Conservation (phyloP, 2,329 filamentous ascomycete genomes). For the Scleromitrula shiraiana region DNA sequence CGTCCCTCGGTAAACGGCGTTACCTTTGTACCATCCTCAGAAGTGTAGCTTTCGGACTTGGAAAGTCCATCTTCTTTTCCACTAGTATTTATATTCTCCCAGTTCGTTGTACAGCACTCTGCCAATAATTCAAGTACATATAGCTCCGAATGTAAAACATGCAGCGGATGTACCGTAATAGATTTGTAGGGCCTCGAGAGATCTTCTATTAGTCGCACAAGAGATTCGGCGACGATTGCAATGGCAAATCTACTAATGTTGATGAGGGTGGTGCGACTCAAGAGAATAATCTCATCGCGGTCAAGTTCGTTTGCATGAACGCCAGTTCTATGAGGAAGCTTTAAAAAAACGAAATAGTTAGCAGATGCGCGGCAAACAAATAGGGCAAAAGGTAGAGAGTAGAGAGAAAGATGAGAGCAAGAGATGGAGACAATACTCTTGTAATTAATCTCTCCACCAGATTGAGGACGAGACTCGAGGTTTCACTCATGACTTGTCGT, state of each 20-base stretch:
- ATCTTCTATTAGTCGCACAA: conserved; percentile 51
- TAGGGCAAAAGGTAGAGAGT: neutral
- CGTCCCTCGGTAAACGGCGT: conserved; percentile 12
- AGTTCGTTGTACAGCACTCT: conserved; percentile 57
- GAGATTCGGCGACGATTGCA: conserved; percentile 45
- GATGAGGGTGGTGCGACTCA: conserved; percentile 53
- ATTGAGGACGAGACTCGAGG: conserved; percentile 51
- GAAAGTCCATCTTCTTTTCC: conserved; percentile 20
- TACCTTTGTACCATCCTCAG: conserved; percentile 12
- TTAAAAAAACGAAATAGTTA: conserved; percentile 10
- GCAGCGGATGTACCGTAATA: conserved; percentile 45
- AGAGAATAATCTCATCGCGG: conserved; percentile 52
- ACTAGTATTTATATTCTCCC: conserved; percentile 37
- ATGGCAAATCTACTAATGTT: conserved; percentile 50
- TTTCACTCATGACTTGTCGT: conserved; percentile 45
- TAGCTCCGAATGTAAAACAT: conserved; percentile 56
- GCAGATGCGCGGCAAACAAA: conserved; percentile 7
- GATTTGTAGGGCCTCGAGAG: conserved; percentile 46
- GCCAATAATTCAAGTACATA: conserved; percentile 56
- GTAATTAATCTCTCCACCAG: conserved; percentile 55
- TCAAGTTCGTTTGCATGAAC: conserved; percentile 47
- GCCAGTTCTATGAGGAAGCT: conserved; percentile 58
- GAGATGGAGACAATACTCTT: conserved; percentile 38
- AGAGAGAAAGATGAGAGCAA: conserved; percentile 5
- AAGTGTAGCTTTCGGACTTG: conserved; percentile 14